Evolutionary conservation across 352 stramenopile species (phyloP), one percentile per base, ranked within the genome.

Genomic region (Globisporangium parvum): DNA sequence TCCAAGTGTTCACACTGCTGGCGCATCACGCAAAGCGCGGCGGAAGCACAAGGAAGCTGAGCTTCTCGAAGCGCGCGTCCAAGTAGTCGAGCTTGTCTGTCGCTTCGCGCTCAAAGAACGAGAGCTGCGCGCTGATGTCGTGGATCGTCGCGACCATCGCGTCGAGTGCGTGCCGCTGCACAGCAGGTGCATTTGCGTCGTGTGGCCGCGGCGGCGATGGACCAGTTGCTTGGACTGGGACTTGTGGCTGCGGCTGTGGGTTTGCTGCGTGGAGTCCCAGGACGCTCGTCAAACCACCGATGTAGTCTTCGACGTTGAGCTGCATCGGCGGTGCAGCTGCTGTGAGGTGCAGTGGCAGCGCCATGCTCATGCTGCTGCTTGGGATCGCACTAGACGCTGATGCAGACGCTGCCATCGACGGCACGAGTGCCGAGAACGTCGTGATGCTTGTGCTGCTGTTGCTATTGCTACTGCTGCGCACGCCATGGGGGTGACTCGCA

Each of bases 51-150:
- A 71, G 48, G 24, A 68, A 78, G 58, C 74, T 73, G 23, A 89
- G 57, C 48, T 83, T 89, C 50, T 77, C 53, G 17, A 91, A 71
- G 26, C 81, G 75, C 41, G 78, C 59, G 46, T 88, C 81, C 55
- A 92, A 55, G 61, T 74, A 66, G 55, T 89, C 73, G 24, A 89
- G 62, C 46, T 89, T 89, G 49, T 58, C 24, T 15, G 53, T 54
- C 59, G 87, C 76, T 6, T 80, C 69, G 0, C 62, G 64, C 57
- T 85, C 75, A 65, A 87, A 87, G 23, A 59, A 66, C 42, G 63
- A 62, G 17, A 88, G 54, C 39, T 87, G 75, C 26, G 57, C 57
- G 58, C 69, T 74, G 51, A 85, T 56, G 24, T 74, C 59, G 56
- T 82, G 67, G 44, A 76, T 66, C 21, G 55, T 69, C 31, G 70